Evolutionary conservation across 441 rosid species (phyloP), one percentile per base, ranked within the genome.

Genomic region (Pelargonium australe): DNA sequence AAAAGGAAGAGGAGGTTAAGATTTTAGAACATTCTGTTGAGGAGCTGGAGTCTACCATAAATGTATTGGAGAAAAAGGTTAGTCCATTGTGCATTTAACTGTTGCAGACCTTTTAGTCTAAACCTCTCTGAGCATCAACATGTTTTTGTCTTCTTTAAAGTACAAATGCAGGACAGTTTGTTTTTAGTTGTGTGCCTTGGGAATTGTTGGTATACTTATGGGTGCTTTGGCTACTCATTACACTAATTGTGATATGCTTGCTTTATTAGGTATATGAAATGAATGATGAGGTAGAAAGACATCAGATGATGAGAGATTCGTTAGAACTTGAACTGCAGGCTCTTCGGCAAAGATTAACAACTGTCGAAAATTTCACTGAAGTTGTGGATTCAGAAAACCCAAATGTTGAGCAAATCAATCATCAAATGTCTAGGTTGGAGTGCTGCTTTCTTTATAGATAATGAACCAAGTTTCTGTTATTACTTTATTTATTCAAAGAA

Each of bases 1-100:
- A 91, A 77, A 91, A 89, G 83, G 97, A 89, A 76, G 95, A 87
- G 73, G 99, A 94, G 83, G 95, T 89, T 76, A 85, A 87, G 78
- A 88, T 94, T 80, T 77, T 94, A 69, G 99, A 94, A 75, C 75
- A 78, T 74, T 94, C 99, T 67, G 83, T 94, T 37, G 97, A 88
- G 81, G 96, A 94, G 83, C 96, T 94, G 72, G 97, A 94, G 80
- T 72, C 82, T 74, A 94, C 99, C 17, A 75, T 91, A 61, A 87
- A 91, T 82, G 85, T 89, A 64, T 71, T 94, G 85, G 99, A 91
- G 87, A 83, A 78, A 79, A 89, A 88, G 97, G 99, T 91, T 67
- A 69, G 83, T 68, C 63, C 60, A 53, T 69, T 60, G 43, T 66
- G 68, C 16, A 16, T 65, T 44, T 57, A 75, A n/a, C 20, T 64